phyloP scores from a whole-genome alignment of 148 eudicot genomes.

The Pouteria glomerata region DNA sequence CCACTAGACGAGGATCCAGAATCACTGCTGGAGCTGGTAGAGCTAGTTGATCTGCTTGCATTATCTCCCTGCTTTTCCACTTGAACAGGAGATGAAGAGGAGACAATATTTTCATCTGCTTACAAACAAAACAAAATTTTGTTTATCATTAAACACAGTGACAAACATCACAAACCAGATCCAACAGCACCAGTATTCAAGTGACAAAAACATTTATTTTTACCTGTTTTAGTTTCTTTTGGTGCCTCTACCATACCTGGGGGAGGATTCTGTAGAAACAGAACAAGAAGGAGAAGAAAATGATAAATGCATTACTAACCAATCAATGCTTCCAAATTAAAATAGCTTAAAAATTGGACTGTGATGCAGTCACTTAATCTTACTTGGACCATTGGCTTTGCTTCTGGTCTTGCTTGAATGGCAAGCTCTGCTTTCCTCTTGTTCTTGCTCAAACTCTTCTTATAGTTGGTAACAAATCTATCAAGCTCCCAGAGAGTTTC shows the following conservation, averaged over 20 bases:
- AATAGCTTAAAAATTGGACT: neutral
- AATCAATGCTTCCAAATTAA: neutral
- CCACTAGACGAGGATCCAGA: slow-evolving; percentile 82
- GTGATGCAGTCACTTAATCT: slow-evolving; percentile 31
- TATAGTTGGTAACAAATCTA: slow-evolving; percentile 74
- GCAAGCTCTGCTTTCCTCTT: slow-evolving; percentile 56
- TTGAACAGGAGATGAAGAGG: slow-evolving; percentile 36
- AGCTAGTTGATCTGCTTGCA: slow-evolving; percentile 43
- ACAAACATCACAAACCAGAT: neutral
- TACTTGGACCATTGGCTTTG: slow-evolving; percentile 28
- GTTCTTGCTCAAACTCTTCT: slow-evolving; percentile 77
- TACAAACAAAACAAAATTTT: neutral
- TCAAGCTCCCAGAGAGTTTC: slow-evolving; percentile 99
- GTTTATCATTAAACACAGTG: neutral
- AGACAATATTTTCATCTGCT: slow-evolving; percentile 42
- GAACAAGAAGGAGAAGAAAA: too few species aligned
- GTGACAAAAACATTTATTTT: neutral
- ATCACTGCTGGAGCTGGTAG: slow-evolving; percentile 62
- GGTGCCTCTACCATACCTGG: slow-evolving; percentile 28
- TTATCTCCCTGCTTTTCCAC: slow-evolving; percentile 38
- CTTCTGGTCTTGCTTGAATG: slow-evolving; percentile 28
- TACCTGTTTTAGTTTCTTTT: slow-evolving; percentile 54
- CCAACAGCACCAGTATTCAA: too few species aligned
- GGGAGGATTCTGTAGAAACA: slow-evolving; percentile 34
- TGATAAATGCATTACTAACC: slow-evolving; percentile 8